Conservation (phyloP, 1,284 basidiomycete genomes). For the Tilletia caries region DNA sequence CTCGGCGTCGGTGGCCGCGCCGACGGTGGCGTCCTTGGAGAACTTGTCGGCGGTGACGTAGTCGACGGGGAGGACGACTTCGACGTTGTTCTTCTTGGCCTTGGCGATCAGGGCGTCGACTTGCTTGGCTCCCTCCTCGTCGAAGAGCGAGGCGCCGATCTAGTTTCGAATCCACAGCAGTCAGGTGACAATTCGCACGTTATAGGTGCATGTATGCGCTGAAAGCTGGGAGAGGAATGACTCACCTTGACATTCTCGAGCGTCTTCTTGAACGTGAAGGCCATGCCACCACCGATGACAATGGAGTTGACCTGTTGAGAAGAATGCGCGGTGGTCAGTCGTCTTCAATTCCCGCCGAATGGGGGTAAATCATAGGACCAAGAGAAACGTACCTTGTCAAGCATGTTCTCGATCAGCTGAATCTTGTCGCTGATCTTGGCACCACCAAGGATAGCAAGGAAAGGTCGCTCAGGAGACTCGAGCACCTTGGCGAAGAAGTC, state of each 20-base stretch:
- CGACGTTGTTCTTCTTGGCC: constrained; percentile 88
- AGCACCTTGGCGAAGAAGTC: constrained; percentile 98
- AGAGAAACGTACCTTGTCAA: constrained; percentile 72
- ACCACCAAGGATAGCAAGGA: constrained; percentile 96
- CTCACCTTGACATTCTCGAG: constrained; percentile 65
- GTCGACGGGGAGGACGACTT: constrained; percentile 92
- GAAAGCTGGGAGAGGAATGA: too few relatives aligned
- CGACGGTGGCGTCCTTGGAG: constrained; percentile 80
- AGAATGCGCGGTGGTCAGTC: too few relatives aligned
- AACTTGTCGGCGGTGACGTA: constrained; percentile 94
- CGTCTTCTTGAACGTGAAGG: constrained; percentile 98
- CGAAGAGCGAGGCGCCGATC: constrained; percentile 95
- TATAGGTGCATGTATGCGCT: background rate
- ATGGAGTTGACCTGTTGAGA: constrained; percentile 90
- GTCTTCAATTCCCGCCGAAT: too few relatives aligned
- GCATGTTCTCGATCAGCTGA: constrained; percentile 96
- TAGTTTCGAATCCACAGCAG: constrained; percentile 37
- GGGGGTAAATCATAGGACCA: too few relatives aligned
- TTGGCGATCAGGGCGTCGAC: constrained; percentile 81
- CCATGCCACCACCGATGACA: constrained; percentile 98
- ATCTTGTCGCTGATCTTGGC: constrained; percentile 99
- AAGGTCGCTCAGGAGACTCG: constrained; percentile 88
- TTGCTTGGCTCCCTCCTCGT: constrained; percentile 83
- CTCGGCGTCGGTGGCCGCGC: constrained; percentile 70
- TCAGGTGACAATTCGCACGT: background rate